phyloP scores from a whole-genome alignment of 371 early-diverging fungal species.

The Mortierella sp. region DNA sequence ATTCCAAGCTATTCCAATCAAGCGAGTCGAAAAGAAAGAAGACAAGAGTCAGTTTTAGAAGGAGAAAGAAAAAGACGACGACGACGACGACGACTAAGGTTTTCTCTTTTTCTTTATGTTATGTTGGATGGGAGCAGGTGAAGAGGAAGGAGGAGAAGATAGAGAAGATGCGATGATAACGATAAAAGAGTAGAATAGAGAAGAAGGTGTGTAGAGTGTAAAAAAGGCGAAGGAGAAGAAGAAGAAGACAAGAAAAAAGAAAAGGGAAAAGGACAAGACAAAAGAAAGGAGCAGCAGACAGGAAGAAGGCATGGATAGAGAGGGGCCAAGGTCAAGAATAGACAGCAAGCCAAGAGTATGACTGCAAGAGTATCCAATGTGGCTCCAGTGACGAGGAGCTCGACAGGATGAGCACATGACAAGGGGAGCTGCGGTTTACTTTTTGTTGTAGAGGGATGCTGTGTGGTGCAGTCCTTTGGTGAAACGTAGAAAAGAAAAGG shows the following conservation, averaged over 20 bases:
- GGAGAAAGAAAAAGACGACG: not conserved
- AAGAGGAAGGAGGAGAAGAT: no score
- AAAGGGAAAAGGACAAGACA: not conserved
- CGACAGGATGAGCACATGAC: not conserved
- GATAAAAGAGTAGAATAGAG: no score
- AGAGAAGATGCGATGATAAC: no score
- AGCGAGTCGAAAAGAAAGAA: not conserved
- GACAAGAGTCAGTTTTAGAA: not conserved
- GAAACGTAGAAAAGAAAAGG: not conserved
- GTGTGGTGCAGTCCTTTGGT: not conserved
- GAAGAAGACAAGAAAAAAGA: constrained; percentile 9
- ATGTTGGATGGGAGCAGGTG: not conserved
- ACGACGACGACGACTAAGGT: not conserved
- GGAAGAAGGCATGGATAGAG: not conserved
- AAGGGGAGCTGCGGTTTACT: not conserved
- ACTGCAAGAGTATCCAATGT: no score
- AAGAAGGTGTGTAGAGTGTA: no score
- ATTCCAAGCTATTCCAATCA: constrained; percentile 1
- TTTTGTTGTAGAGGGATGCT: not conserved
- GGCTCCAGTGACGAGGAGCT: no score
- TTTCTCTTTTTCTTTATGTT: no score
- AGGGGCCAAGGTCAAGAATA: no score
- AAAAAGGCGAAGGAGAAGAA: constrained; percentile 17
- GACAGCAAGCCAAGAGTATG: no score
- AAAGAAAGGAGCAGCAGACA: not conserved